Base-by-base conservation (phyloP, 2,329 filamentous ascomycete species). In the Fusarium annulatum region DNA sequence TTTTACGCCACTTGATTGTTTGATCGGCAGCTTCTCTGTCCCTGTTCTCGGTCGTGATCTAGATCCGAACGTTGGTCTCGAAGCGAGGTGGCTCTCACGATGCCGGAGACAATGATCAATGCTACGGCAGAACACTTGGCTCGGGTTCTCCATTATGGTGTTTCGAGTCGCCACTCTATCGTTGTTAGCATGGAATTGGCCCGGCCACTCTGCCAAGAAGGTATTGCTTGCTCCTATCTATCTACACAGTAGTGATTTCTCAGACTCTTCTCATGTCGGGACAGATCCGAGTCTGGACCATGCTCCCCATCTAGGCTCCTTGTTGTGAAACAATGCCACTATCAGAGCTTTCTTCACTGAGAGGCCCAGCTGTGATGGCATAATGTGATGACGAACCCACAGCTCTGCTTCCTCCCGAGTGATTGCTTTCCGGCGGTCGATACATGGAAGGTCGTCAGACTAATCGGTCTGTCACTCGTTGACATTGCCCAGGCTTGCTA, bases 261-360 rank as follows among this genome's bases (percentile, higher is more conserved):
- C 41, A 18, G 19, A 57, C 69, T 60, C 36, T 66, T 64, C 33
- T 64, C 43, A 59, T 60, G 39, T 64, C 45, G 68, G 51, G 60
- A 65, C 59, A 53, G 62, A 58, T 63, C 73, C 62, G 63, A 70
- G 62, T 52, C 75, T 76, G 55, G 73, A 65, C 60, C 72, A 64
- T 64, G 56, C 57, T 58, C 53, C 58, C 71, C 72, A 69, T 70
- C 65, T 42, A 57, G 64, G 62, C 74, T 76, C 69, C 69, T 70
- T 71, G 71, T 71, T 67, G 36, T 77, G 76, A 78, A 77, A 76
- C 76, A 67, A 56, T 61, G 58, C 72, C 67, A 57, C 65, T 59
- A 46, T 39, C 68, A 76, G 62, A 67, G 65, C 64, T 67, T 67
- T 59, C 61, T 72, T 62, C 61, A 64, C 59, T 45, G 62, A 68